Evolutionary conservation across 306 rosid species (phyloP), one percentile per base, ranked within the genome.

Genomic region (Trichosanthes cucumerina): DNA sequence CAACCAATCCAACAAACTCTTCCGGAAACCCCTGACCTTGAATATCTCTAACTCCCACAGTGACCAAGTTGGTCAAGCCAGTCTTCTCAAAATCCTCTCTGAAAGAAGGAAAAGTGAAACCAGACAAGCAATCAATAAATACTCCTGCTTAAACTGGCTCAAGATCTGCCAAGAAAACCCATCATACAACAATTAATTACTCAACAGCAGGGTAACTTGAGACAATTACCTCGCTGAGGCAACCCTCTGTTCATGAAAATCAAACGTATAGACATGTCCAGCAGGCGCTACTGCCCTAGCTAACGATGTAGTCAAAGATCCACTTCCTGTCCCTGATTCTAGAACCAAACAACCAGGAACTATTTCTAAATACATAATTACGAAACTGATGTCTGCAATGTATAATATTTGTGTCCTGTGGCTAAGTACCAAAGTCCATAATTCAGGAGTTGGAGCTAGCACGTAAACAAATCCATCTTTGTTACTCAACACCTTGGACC

Each of bases 241-340:
- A 9, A 96, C 92, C 72, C 98, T 84, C 85, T 91, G 96, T 70
- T 93, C 96, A 78, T 93, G 98, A 77, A 93, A 93, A 88, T 93
- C 98, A 78, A 88, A 93, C 0, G 98, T 91, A 82, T 88, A 60
- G 64, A 91, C 93, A 13, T 90, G 98, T 76, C 97, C 96, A 1
- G 79, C 81, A 4, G 98, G 96, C 44, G 96, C 91, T 26, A 91
- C 86, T 18, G 96, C 93, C 80, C 96, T 83, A 11, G 92, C 96
- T 86, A 93, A 96, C 3, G 98, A 89, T 9, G 97, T 90, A 38
- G 98, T 89, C 47, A 93, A 86, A 76, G 98, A 93, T 54, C 98
- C 97, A 84, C 96, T 93, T 74, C 98, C 97, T 15, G 98, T 93
- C 78, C 98, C 98, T 16, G 91, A 90, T 84, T 93, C 98, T 14